phyloP scores from a whole-genome alignment of 164 flowering plant species.

The Buxus sempervirens region DNA sequence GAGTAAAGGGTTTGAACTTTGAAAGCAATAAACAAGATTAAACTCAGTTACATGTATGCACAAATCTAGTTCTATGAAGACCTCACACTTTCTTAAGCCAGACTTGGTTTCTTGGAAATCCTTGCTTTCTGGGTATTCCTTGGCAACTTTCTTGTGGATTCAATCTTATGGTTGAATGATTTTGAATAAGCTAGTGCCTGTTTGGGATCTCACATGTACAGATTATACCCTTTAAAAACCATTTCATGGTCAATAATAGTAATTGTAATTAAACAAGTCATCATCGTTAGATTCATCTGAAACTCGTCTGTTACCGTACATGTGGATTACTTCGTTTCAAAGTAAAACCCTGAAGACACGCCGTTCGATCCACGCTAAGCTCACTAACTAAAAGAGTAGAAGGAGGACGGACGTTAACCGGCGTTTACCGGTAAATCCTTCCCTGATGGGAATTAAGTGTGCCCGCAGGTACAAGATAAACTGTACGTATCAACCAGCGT shows the following conservation, averaged over 20 bases:
- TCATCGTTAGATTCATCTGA: no score
- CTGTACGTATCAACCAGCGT: no score
- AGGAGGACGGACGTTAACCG: no score
- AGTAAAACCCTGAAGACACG: not conserved
- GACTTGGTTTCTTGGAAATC: slow-evolving; percentile 46
- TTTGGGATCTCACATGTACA: no score
- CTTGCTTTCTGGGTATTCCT: slow-evolving; percentile 32
- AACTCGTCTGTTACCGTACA: no score
- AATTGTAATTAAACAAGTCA: no score
- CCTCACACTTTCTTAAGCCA: slow-evolving; percentile 19
- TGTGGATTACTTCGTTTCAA: not conserved
- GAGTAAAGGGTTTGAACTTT: slow-evolving; percentile 12
- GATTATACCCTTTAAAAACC: no score
- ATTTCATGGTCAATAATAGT: no score
- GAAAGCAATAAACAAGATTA: slow-evolving; percentile 16
- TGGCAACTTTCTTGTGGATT: no score
- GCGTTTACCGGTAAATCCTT: not conserved
- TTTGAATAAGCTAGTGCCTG: no score
- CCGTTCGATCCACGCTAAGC: not conserved
- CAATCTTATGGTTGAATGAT: no score
- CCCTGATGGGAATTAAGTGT: not conserved
- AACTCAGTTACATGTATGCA: slow-evolving; percentile 14
- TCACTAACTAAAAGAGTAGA: no score
- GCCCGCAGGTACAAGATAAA: not conserved
- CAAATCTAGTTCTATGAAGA: slow-evolving; percentile 10